Evolutionary conservation across 192 early-diverging fungal genomes (phyloP).

Genomic region (Neocallimastix lanati): DNA sequence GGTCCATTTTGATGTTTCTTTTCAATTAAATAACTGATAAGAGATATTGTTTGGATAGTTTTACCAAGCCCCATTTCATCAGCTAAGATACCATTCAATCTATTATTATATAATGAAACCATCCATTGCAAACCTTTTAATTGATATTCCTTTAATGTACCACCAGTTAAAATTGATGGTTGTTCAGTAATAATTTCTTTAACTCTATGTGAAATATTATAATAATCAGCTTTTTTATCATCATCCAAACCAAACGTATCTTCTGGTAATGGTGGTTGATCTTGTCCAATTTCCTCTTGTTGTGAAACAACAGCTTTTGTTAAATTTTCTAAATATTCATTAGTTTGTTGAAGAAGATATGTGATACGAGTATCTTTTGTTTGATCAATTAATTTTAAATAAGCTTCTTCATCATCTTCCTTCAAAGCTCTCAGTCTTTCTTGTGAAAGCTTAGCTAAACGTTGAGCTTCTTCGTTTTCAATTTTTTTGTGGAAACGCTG

Average conservation of each 20-base stretch:
- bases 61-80: constrained; percentile 81
- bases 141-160: constrained; percentile 90
- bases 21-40: constrained; percentile 91
- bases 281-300: constrained; percentile 25
- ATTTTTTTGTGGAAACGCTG: constrained; percentile 56
- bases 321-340: constrained; percentile 63
- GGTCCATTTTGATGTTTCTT: constrained; percentile 85
- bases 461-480: constrained; percentile 88
- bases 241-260: constrained; percentile 11
- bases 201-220: constrained; percentile 69
- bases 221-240: constrained; percentile 46
- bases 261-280: constrained; percentile 8
- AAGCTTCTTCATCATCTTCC: constrained; percentile 94
- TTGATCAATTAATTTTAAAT: constrained; percentile 83
- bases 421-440: constrained; percentile 94
- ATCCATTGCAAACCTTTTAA: constrained; percentile 97
- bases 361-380: constrained; percentile 92
- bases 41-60: constrained; percentile 84
- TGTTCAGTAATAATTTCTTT: constrained; percentile 64
- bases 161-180: constrained; percentile 69
- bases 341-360: constrained; percentile 77
- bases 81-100: constrained; percentile 92
- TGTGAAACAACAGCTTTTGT: constrained; percentile 73
- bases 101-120: constrained; percentile 96
- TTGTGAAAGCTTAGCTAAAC: constrained; percentile 58